Evolutionary conservation across 1,284 basidiomycete species (phyloP).

Genomic region (Erythrobasidium hasegawianum): DNA sequence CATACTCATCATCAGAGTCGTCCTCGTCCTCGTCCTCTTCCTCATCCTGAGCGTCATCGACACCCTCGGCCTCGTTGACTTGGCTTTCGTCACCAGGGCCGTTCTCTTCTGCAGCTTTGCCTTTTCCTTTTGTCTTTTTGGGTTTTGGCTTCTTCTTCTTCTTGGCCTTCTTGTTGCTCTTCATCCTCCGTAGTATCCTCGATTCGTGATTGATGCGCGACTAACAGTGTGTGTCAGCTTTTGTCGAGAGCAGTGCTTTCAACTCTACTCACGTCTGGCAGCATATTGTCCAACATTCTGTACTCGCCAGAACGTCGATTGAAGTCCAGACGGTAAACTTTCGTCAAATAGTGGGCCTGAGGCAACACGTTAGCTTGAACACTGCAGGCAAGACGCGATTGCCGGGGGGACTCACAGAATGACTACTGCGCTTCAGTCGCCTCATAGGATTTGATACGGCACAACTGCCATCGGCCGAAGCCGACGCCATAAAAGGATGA

Average conservation of each 20-base stretch:
- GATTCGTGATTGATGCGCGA: background rate
- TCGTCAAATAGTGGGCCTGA: conserved; percentile 68
- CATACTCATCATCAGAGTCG: background rate
- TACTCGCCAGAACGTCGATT: conserved; percentile 66
- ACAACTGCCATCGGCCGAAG: conserved; percentile 74
- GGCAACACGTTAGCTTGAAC: background rate
- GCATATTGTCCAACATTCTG: conserved; percentile 76
- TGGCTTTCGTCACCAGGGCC: too few species aligned
- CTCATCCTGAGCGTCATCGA: too few species aligned
- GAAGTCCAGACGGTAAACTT: conserved; percentile 80
- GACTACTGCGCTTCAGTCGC: conserved; percentile 63
- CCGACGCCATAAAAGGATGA: conserved; percentile 76
- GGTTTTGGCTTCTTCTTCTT: conserved; percentile 7
- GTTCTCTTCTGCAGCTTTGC: background rate
- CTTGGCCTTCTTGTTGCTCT: background rate
- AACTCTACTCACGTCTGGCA: conserved; percentile 61
- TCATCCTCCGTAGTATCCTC: background rate
- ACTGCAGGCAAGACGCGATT: background rate
- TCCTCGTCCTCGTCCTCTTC: background rate
- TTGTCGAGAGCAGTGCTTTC: background rate
- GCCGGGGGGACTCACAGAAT: conserved; percentile 60
- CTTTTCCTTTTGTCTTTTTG: conserved; percentile 1
- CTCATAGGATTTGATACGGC: conserved; percentile 64
- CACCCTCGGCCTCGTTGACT: too few species aligned
- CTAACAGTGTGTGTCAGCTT: background rate